phyloP scores from a whole-genome alignment of 1,284 basidiomycete species.

The Trametes polyzona region DNA sequence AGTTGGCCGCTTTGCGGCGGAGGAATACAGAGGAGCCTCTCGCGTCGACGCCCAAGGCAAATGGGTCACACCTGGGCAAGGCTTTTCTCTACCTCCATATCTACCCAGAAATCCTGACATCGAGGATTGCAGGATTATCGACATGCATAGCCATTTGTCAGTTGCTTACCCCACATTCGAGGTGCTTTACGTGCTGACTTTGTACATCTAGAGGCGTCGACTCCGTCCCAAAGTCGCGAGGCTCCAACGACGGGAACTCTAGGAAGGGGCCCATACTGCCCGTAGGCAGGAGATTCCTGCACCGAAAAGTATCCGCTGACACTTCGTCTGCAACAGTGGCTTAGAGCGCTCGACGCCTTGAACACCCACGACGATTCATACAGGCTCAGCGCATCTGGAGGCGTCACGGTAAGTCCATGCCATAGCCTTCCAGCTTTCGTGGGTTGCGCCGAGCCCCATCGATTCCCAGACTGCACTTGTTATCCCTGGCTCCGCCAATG shows the following conservation, averaged over 20 bases:
- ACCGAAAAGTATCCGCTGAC: too few species aligned
- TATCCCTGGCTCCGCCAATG: conserved; percentile 52
- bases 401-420: conserved; percentile 44
- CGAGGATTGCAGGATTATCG: conserved; percentile 63
- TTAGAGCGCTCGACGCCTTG: conserved; percentile 52
- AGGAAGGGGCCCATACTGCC: conserved; percentile 44
- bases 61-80: conserved; percentile 32
- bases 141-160: conserved; percentile 34
- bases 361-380: conserved; percentile 45
- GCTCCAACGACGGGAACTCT: conserved; percentile 42
- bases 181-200: too few species aligned
- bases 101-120: too few species aligned
- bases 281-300: conserved; percentile 12
- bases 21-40: conserved; percentile 13
- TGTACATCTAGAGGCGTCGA: conserved; percentile 28
- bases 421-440: too few species aligned
- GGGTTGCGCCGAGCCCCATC: neutral
- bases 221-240: conserved; percentile 27
- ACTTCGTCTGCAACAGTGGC: conserved; percentile 32
- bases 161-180: neutral
- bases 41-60: conserved; percentile 29
- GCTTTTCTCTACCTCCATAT: too few species aligned
- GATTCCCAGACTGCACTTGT: conserved; percentile 40
- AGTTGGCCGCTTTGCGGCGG: conserved; percentile 27
- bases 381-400: conserved; percentile 45